Base-by-base conservation (phyloP, 495 filamentous ascomycete species). In the Penicillium parvum region DNA sequence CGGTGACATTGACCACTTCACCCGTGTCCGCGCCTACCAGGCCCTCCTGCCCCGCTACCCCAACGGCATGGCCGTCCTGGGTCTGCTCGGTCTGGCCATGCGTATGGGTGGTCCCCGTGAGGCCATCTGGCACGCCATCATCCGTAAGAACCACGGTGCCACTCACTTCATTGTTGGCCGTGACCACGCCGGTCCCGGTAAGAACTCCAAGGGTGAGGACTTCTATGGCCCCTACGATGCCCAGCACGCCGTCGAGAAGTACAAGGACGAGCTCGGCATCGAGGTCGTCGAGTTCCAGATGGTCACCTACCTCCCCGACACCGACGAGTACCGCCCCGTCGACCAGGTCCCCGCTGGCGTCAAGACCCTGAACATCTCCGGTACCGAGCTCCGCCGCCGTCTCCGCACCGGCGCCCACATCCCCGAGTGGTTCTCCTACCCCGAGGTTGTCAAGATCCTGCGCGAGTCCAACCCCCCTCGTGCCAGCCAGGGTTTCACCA, bases 81-180 rank as follows among this genome's bases (percentile, higher is more conserved):
- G 90, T 72, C 86, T 98, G 26, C 78, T 98, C 3, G 90, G 90
- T 32, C 76, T 98, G 37, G 92, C 92, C 49, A 98, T 98, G 92
- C 86, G 92, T 60, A 98, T 98, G 92, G 92, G 90, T 55, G 92
- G 92, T 53, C 92, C 92, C 37, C 86, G 92, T 52, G 92, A 98
- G 76, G 92, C 92, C 50, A 90, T 98, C 72, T 98, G 92, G 92
- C 92, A 98, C 75, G 92, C 92, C 50, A 97, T 98, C 59, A 98
- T 98, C 77, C 89, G 92, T 57, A 98, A 97, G 80, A 98, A 98
- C 71, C 89, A 96, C 72, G 92, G 92, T 51, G 89, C 91, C 26
- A 97, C 94, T 10, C 92, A 98, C 78, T 98, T 98, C 79, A 98
- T 98, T 58, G 90, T 98, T 42, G 92, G 92, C 19, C 87, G 92